Evolutionary conservation across 2,329 filamentous ascomycete species (phyloP), one percentile per base, ranked within the genome.

Genomic region (Aspergillus ochraceus): DNA sequence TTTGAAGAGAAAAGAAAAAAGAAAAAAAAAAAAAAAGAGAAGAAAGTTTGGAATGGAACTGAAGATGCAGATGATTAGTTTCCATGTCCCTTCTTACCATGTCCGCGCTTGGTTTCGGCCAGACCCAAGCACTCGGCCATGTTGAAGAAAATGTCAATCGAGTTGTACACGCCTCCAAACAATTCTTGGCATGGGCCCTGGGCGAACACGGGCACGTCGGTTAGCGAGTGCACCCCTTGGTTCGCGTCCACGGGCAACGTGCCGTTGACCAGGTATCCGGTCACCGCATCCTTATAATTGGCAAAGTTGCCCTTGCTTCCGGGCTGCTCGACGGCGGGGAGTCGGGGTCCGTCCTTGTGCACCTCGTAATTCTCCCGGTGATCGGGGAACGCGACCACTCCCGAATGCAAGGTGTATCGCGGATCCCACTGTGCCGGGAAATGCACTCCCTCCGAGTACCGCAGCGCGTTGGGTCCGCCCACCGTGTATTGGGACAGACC

Each of bases 381-480:
- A 74, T 96, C 91, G 0, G 91, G 91, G 70, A 84, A 84, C 32
- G 90, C 90, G 52, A 82, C 85, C 36, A 91, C 76, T 54, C 91
- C 91, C 46, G 87, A 84, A 58, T 90, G 90, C 54, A 96, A 86
- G 59, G 90, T 89, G 77, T 94, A 95, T 32, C 91, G 85, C 14
- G 91, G 91, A 72, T 91, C 89, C 91, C 91, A 95, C 80, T 91
- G 92, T 63, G 85, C 81, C 20, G 91, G 91, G 82, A 95, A 96
- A 79, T 90, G 85, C 66, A 86, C 82, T 54, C 89, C 88, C 22
- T 90, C 90, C 67, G 83, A 84, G 80, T 94, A 94, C 59, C 78
- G 78, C 6, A 86, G 75, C 60, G 81, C 79, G 54, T 85, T 84
- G 2, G 83, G 79, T 64, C 90, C 82, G 57, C 81, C 78, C 47